Percentiles rank a stretch among this genome's conserved stretches.
Evolutionary conservation across 1,284 basidiomycete genomes (phyloP).

Genomic region (Uromyces viciae-fabae): DNA sequence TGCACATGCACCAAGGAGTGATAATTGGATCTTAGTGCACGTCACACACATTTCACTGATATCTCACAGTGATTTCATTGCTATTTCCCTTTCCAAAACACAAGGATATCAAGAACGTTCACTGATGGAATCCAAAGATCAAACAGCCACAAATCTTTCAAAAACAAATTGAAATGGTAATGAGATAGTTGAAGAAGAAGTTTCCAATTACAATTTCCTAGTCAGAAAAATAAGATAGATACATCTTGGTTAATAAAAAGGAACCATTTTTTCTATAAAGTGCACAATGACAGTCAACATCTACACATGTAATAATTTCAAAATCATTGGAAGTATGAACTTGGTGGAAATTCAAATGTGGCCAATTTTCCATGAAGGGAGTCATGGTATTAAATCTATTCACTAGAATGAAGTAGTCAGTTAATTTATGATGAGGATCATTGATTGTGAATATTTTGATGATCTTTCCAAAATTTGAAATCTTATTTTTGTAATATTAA

Average conservation of each 20-base stretch:
- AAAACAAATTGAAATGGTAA: too few relatives aligned
- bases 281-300: conserved; percentile 9
- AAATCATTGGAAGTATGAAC: neutral
- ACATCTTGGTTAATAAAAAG: neutral
- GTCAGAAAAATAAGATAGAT: neutral
- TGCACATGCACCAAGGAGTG: too few relatives aligned
- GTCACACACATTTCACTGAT: too few relatives aligned
- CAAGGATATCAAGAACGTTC: too few relatives aligned
- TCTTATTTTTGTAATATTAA: neutral
- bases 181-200: too few relatives aligned
- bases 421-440: neutral
- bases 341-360: neutral
- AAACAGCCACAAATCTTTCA: too few relatives aligned
- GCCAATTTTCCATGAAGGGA: neutral
- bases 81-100: too few relatives aligned
- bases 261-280: neutral
- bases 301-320: neutral
- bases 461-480: neutral
- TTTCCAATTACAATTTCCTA: neutral
- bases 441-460: neutral
- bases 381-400: neutral
- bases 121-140: too few relatives aligned
- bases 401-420: neutral
- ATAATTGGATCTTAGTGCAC: too few relatives aligned
- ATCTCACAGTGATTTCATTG: too few relatives aligned